Evolutionary conservation across 1,139 yeast species (phyloP), one percentile per base, ranked within the genome.

Genomic region (Scheffersomyces illinoinensis): DNA sequence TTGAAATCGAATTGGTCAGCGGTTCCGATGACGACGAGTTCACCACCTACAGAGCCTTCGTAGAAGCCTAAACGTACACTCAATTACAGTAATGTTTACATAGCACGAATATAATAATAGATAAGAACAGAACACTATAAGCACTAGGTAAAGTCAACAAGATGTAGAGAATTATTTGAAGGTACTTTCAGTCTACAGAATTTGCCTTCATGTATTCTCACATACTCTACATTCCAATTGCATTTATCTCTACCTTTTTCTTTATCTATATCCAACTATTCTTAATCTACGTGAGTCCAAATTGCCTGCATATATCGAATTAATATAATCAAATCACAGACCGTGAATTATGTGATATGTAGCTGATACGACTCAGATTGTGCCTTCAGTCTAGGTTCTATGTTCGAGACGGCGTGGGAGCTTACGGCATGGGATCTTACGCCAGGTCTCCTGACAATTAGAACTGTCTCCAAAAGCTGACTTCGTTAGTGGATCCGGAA

Each of bases 41-140:
- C 73, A 89, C 92, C 56, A 82, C 93, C 54, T 93, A 91, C 76
- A 88, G 97, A 76, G 97, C 98, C 5, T 92, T 87, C 73, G 92
- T 88, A 64, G 96, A 90, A 76, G 89, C 87, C 54, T 80, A 74
- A 62, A 20, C n/a, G 10, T 48, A 48, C 43, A 33, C 43, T 33
- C 43, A 33, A 33, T 2, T 12, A 33, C 43, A 33, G 33, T 33
- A 33, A 33, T 33, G 43, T 33, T 17, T 33, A 33, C 43, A 33
- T 33, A 10, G 3, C 43, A 33, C 43, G 43, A 33, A 33, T 33
- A 33, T 33, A 8, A 2, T 33, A 33, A 33, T 33, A 33, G 43
- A 33, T 33, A 33, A 33, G 43, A 33, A 33, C 43, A 4, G 3
- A 33, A 33, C 17, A 33, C 43, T 12, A 33, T 33, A 10, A 6